These are phyloP conservation scores for Ophiostoma australiae DNA, from an alignment of 2,329 filamentous ascomycete genomes.

Conservation along the genomic window DNA sequence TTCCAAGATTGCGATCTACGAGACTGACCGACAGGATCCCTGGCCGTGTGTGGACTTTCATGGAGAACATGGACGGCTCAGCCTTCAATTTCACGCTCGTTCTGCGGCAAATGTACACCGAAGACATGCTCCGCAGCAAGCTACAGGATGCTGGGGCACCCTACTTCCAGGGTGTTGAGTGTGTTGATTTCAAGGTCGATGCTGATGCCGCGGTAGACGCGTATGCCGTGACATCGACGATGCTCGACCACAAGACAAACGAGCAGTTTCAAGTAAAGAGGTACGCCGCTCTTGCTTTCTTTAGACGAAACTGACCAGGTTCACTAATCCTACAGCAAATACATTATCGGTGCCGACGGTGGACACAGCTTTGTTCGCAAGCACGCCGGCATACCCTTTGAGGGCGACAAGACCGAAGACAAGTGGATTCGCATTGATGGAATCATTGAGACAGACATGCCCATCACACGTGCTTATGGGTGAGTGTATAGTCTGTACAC, in stretches of 20 bases:
- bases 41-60: slow-evolving; percentile 48
- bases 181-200: slow-evolving; percentile 38
- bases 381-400: slow-evolving; percentile 44
- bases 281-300: background rate
- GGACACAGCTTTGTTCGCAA: slow-evolving; percentile 46
- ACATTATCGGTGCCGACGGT: slow-evolving; percentile 49
- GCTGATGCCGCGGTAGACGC: slow-evolving; percentile 80
- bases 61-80: slow-evolving; percentile 50
- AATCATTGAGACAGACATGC: slow-evolving; percentile 45
- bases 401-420: slow-evolving; percentile 46
- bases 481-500: slow-evolving; percentile 22
- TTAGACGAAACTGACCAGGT: background rate
- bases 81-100: slow-evolving; percentile 50
- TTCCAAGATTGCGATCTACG: background rate
- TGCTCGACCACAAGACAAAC: slow-evolving; percentile 74
- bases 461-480: slow-evolving; percentile 43
- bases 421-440: slow-evolving; percentile 53
- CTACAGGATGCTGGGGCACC: slow-evolving; percentile 36
- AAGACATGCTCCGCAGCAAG: slow-evolving; percentile 47
- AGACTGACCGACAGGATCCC: slow-evolving; percentile 23
- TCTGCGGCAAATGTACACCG: slow-evolving; percentile 51
- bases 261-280: slow-evolving; percentile 63
- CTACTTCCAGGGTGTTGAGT: slow-evolving; percentile 34
- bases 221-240: slow-evolving; percentile 80
- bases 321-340: slow-evolving; percentile 35